Evolutionary conservation across 2,329 filamentous ascomycete genomes (phyloP), one percentile per base, ranked within the genome.

Genomic region (Fusarium brachygibbosum): DNA sequence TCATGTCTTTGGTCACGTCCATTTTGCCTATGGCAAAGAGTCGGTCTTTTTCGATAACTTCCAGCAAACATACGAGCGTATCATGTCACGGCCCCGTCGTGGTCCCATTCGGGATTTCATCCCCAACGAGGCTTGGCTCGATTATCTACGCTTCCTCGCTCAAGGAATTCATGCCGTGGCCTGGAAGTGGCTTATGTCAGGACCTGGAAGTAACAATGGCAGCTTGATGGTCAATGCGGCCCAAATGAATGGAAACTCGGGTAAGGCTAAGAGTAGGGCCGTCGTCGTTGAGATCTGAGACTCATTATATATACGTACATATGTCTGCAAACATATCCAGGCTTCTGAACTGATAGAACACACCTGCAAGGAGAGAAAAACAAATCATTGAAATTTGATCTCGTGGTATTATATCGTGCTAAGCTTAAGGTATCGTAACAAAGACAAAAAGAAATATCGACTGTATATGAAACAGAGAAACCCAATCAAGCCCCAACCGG

Each of bases 1-100:
- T 16, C 93, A 97, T 78, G 86, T 97, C 48, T 97, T 96, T 77
- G 94, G 93, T 1, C 94, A 97, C 79, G 86, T 94, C 25, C 94
- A 97, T 80, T 91, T 86, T 75, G 92, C 88, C 11, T 87, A 91
- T 45, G 94, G 93, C 17, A 83, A 82, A 42, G 89, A 94, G 74
- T 79, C 88, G 0, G 85, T 92, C 12, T 91, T 88, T 79, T 97
- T 92, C 85, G 93, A 96, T 77, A 86, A 89, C 28, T 87, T 88
- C 63, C 93, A 97, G 78, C 81, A 81, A 32, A 86, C 86, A 3
- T 94, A 93, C 79, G 93, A 95, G 79, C 82, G 83, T n/a, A 83
- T 93, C 25, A 80, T 87, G 76, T 79, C 81, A 2, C 79, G 79
- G 13, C 79, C 79, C 21, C 77, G 76, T 5, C 79, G 79, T 4